Base-by-base conservation (phyloP, 1,284 basidiomycete species). In the Fistulina hepatica region DNA sequence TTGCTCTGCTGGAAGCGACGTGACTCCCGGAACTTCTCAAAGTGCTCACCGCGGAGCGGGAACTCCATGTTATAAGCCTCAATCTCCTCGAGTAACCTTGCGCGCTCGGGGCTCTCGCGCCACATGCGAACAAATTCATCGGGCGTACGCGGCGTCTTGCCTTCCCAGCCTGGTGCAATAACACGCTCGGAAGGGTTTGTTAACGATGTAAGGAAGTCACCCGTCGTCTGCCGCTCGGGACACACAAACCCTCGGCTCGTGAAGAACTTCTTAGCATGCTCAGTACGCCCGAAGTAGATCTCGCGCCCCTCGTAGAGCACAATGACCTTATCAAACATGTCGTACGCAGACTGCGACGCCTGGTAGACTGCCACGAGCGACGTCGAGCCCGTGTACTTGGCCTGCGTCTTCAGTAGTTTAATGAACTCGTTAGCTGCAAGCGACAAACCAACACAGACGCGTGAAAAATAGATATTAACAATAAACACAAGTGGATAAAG, bases 341-440 rank as follows among this genome's bases (percentile, higher is more conserved):
- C 42, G 42, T 65, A 71, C 4, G 72, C 55, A 6, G 56, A 55
- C 48, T 74, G 76, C 41, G 65, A 71, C 31, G 72, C 76, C 59
- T 85, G 83, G 53, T 85, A 84, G 33, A 84, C 69, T 1, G 76
- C 73, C 16, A 81, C 74, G 33, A 83, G 64, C 20, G 73, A 75
- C 6, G 77, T 58, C 26, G 64, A 55, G 20, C 58, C 59, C n/a
- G 64, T 51, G 10, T 77, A 52, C 50, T 82, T 71, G 2, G 78
- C 76, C 5, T 72, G 63, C 4, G 74, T 67, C 5, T 80, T 72
- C 21, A 85, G 56, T 6, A 71, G 65, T 31, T 71, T 67, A 37
- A 70, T 69, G 44, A 73, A 81, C 52, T 78, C 73, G 12, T 82
- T 60, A 0, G 81, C 81, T n/a, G n/a, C n/a, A n/a, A n/a, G n/a